Conservation (phyloP, 2,329 filamentous ascomycete genomes). For the Fusarium stilboides region DNA sequence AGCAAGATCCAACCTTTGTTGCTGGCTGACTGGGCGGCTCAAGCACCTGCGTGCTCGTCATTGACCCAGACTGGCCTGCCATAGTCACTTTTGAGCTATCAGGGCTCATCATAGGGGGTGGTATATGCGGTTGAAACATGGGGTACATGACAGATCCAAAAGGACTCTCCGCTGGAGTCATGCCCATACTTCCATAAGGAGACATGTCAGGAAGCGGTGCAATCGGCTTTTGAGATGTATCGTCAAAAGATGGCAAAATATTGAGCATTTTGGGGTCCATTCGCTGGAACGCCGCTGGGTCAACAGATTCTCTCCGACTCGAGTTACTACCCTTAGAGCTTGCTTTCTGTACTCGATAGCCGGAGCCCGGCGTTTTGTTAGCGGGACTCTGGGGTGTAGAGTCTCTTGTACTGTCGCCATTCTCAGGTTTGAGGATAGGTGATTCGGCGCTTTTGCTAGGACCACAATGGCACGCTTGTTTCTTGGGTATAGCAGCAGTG, state of each 20-base stretch:
- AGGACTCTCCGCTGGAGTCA: constrained; percentile 47
- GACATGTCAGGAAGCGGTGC: constrained; percentile 45
- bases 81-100: constrained; percentile 34
- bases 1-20: constrained; percentile 56
- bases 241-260: constrained; percentile 57
- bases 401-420: constrained; percentile 45
- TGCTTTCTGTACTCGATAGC: constrained; percentile 65
- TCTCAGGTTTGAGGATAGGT: constrained; percentile 43
- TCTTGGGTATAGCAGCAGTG: constrained; percentile 75
- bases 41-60: constrained; percentile 41
- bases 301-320: constrained; percentile 65
- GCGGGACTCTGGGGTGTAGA: constrained; percentile 52
- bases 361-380: constrained; percentile 49
- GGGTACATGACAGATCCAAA: constrained; percentile 52
- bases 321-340: constrained; percentile 52
- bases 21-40: constrained; percentile 33
- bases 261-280: constrained; percentile 70
- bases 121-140: constrained; percentile 53
- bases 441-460: constrained; percentile 50
- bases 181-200: constrained; percentile 50
- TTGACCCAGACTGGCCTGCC: constrained; percentile 39
- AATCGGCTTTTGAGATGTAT: constrained; percentile 49
- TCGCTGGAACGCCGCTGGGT: constrained; percentile 63
- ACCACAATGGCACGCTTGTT: constrained; percentile 70
- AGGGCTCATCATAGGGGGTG: constrained; percentile 42